These are phyloP conservation scores for Fraxinus velutina DNA, from an alignment of 305 asterid species.

Conservation along the genomic window DNA sequence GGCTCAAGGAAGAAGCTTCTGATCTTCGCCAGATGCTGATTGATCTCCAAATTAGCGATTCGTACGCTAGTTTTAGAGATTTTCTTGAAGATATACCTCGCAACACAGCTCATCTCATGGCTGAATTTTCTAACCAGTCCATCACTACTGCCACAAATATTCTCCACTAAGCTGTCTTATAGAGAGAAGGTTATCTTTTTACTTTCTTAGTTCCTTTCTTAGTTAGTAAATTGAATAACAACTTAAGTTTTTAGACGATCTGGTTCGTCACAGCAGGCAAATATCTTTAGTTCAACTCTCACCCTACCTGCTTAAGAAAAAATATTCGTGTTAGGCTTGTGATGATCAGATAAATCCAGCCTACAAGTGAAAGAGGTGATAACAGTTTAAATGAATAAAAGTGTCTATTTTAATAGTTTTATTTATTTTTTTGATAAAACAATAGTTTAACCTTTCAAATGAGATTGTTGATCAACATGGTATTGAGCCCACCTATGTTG, in stretches of 20 bases:
- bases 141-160: conserved; percentile 6
- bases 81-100: conserved; percentile 36
- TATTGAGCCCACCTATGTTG: neutral
- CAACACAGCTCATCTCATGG: conserved; percentile 29
- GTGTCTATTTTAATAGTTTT: neutral
- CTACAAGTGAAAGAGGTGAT: neutral
- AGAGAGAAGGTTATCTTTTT: neutral
- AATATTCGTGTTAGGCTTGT: neutral
- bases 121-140: conserved; percentile 30
- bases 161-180: conserved; percentile 11
- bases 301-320: neutral
- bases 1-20: conserved; percentile 52
- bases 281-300: neutral
- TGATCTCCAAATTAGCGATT: conserved; percentile 35
- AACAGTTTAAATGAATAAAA: neutral
- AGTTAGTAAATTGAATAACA: neutral
- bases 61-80: conserved; percentile 33
- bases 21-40: conserved; percentile 44
- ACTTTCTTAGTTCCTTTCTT: neutral
- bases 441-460: neutral
- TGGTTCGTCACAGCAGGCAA: neutral
- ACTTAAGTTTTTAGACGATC: neutral
- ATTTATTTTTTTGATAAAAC: neutral
- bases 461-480: neutral
- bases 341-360: neutral